A percentile compares a stretch with the other conserved stretches of the same genome.
These are phyloP conservation scores for Clonostachys rosea DNA, from an alignment of 2,329 filamentous ascomycete species.

Conservation along the genomic window DNA sequence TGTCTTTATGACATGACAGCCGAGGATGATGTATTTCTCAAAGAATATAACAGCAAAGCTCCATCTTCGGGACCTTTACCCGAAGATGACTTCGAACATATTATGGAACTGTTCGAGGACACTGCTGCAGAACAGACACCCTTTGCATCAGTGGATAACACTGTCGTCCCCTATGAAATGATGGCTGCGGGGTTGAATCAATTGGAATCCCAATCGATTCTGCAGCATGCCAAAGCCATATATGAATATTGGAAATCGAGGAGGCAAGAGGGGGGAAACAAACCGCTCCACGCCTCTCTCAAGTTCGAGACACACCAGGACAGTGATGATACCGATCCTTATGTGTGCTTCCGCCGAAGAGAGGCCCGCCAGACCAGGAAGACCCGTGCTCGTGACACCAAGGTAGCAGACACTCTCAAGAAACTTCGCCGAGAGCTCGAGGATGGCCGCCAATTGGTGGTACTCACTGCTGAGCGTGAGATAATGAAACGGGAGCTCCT, in stretches of 20 bases:
- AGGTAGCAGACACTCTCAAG: conserved; percentile 92
- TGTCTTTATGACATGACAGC: conserved; percentile 91
- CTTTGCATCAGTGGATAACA: conserved; percentile 85
- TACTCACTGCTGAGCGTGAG: conserved; percentile 76
- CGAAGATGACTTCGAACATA: conserved; percentile 88
- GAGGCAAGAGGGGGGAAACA: conserved; percentile 63
- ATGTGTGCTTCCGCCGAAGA: conserved; percentile 94
- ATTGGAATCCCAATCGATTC: conserved; percentile 41
- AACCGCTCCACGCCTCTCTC: conserved; percentile 68
- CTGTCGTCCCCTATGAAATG: conserved; percentile 71
- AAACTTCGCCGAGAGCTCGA: conserved; percentile 87
- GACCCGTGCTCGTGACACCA: conserved; percentile 87
- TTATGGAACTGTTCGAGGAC: conserved; percentile 94
- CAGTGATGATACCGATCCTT: conserved; percentile 92
- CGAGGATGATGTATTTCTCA: conserved; percentile 83
- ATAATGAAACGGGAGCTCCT: conserved; percentile 73
- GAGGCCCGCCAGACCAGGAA: conserved; percentile 94
- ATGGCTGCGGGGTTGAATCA: conserved; percentile 65
- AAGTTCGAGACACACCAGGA: conserved; percentile 95
- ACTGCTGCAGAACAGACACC: conserved; percentile 80
- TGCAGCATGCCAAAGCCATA: conserved; percentile 66
- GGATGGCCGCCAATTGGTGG: conserved; percentile 76
- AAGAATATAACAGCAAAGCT: conserved; percentile 75
- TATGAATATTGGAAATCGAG: conserved; percentile 87
- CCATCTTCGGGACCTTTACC: conserved; percentile 62